These are phyloP conservation scores for Pyrus betulifolia DNA, from an alignment of 306 rosid genomes.

Conservation along the genomic window DNA sequence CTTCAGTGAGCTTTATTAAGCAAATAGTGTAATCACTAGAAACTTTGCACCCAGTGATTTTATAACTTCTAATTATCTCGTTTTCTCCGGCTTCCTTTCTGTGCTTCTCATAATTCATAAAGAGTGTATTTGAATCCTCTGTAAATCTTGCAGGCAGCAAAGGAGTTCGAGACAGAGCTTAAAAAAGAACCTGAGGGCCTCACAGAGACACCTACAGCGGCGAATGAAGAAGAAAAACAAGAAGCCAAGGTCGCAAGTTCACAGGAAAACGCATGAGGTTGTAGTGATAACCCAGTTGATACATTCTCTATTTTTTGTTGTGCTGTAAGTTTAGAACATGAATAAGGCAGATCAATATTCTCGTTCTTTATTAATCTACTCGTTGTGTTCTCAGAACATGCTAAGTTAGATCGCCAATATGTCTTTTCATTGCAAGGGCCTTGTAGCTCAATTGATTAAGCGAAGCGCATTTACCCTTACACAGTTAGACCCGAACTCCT, in stretches of 20 bases:
- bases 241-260: slow-evolving; percentile 55
- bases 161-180: slow-evolving; percentile 90
- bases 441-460: neutral
- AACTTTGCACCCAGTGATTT: neutral
- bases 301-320: neutral
- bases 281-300: slow-evolving; percentile 7
- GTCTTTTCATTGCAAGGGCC: neutral
- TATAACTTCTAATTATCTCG: neutral
- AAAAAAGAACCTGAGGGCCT: slow-evolving; percentile 59
- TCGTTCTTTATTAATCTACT: neutral
- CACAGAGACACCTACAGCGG: slow-evolving; percentile 35
- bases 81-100: neutral
- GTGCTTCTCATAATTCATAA: neutral
- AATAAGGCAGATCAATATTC: neutral
- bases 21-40: neutral
- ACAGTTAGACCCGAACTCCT: neutral
- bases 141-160: slow-evolving; percentile 71
- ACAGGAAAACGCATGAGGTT: slow-evolving; percentile 58
- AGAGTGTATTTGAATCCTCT: slow-evolving; percentile 10
- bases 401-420: neutral
- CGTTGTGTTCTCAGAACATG: neutral
- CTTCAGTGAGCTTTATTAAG: neutral
- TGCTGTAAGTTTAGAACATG: neutral
- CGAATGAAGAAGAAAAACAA: slow-evolving; percentile 52
- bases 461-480: neutral